Evolutionary conservation across 2,329 filamentous ascomycete genomes (phyloP).

Genomic region (Allantophomopsis cytisporea): DNA sequence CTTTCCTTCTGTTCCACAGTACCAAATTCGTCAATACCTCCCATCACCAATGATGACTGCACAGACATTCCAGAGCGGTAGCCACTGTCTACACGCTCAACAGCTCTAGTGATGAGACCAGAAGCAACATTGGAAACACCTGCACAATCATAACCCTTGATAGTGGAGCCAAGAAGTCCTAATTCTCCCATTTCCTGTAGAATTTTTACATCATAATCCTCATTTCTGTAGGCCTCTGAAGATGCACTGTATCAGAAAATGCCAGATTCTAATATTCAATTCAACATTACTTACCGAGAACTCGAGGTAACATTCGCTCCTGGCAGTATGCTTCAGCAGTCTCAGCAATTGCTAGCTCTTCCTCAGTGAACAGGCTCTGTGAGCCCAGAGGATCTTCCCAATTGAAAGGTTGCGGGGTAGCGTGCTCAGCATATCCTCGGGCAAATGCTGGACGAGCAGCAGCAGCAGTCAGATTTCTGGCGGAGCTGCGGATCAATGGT

Average conservation of each 20-base stretch:
- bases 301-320: constrained; percentile 71
- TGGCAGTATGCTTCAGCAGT: constrained; percentile 92
- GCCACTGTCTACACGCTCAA: constrained; percentile 82
- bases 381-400: constrained; percentile 83
- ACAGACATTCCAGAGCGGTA: constrained; percentile 91
- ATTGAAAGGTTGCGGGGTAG: constrained; percentile 41
- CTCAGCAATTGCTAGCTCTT: constrained; percentile 80
- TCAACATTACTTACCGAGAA: constrained; percentile 51
- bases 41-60: constrained; percentile 88
- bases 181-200: constrained; percentile 86
- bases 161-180: constrained; percentile 75
- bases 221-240: constrained; percentile 72
- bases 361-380: constrained; percentile 69
- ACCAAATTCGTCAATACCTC: constrained; percentile 78
- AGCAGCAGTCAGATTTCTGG: too few species aligned
- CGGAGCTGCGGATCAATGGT: too few species aligned
- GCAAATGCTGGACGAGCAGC: too few species aligned
- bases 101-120: constrained; percentile 80
- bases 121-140: constrained; percentile 78
- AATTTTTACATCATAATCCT: constrained; percentile 76
- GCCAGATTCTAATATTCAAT: constrained; percentile 3
- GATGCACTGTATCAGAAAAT: background rate
- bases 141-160: constrained; percentile 79
- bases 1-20: constrained; percentile 78
- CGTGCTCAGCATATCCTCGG: too few species aligned